Evolutionary conservation across 805 yeast species (phyloP), one percentile per base, ranked within the genome.

Genomic region (Millerozyma miso): DNA sequence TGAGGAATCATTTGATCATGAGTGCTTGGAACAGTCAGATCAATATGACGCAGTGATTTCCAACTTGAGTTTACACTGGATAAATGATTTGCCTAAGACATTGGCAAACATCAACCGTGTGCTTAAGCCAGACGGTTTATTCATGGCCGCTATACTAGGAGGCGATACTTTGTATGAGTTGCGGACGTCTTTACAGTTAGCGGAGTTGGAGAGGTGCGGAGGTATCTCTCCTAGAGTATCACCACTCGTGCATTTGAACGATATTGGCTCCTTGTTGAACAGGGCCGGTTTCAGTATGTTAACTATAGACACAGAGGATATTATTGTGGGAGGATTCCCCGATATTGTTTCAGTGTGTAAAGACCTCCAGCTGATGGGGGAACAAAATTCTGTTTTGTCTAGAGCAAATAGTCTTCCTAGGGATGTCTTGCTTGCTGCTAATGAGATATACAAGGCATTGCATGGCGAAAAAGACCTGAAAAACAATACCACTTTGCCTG

Each of bases 101-200:
- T 71, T 87, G 40, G 59, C 62, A 14, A 72, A 77, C 45, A 73
- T 87, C 50, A 77, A 80, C 55, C 55, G 63, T 4, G 71, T 85
- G 19, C 67, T 88, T 31, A 78, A 77, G 46, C 91, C 91, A 1
- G 95, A 88, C 59, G 91, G 95, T 1, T 69, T 89, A 55, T 85
- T 88, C 51, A 73, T 88, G 72, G 95, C 86, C 1, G 77, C 88
- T 17, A 76, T 88, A 74, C 77, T 85, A 50, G 93, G 91, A 16
- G 91, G 90, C 8, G 96, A 88, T 56, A 83, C 95, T 1, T 62
- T 88, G n/a, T 88, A 80, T 54, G 96, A 88, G 59, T 70, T 88
- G 46, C 73, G 96, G 38, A 84, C 95, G 0, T 71, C 89, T 2
- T 65, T 88, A 36, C 96, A 88, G 60, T 65, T 88, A 43, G 95